Percentiles rank a stretch among this genome's conserved stretches.
Conservation (phyloP, 2,329 filamentous ascomycete species). For the Colletotrichum tropicicola region DNA sequence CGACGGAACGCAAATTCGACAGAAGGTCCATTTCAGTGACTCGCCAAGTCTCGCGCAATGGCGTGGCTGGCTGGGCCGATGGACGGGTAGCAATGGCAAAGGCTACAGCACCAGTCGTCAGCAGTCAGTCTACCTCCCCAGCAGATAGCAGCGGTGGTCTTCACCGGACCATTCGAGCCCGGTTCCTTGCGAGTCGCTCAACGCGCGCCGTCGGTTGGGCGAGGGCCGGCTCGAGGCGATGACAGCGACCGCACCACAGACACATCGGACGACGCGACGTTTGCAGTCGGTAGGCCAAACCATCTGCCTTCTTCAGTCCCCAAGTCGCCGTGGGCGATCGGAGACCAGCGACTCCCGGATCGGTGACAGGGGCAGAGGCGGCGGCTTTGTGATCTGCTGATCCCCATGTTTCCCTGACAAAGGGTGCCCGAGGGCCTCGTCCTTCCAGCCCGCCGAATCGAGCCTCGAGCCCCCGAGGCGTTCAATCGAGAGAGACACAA, state of each 20-base stretch:
- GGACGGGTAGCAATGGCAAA: constrained; percentile 9
- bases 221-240: not conserved
- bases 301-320: not conserved
- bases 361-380: constrained; percentile 14
- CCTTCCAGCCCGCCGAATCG: not conserved
- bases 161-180: not conserved
- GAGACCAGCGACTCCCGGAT: constrained; percentile 14
- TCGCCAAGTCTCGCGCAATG: constrained; percentile 26
- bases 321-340: constrained; percentile 5
- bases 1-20: not conserved
- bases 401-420: not conserved
- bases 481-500: not conserved
- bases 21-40: constrained; percentile 7
- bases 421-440: not conserved
- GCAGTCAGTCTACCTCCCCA: too few relatives aligned
- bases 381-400: constrained; percentile 13
- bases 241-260: not conserved
- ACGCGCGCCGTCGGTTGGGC: not conserved
- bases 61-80: not conserved
- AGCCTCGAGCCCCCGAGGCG: constrained; percentile 8
- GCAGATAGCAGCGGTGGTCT: not conserved
- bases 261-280: constrained; percentile 14
- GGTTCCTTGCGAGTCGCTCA: not conserved
- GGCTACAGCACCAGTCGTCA: not conserved
- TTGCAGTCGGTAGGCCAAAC: constrained; percentile 7